These are phyloP conservation scores for Fraxinus ornus DNA, from an alignment of 305 asterid species.

Conservation along the genomic window DNA sequence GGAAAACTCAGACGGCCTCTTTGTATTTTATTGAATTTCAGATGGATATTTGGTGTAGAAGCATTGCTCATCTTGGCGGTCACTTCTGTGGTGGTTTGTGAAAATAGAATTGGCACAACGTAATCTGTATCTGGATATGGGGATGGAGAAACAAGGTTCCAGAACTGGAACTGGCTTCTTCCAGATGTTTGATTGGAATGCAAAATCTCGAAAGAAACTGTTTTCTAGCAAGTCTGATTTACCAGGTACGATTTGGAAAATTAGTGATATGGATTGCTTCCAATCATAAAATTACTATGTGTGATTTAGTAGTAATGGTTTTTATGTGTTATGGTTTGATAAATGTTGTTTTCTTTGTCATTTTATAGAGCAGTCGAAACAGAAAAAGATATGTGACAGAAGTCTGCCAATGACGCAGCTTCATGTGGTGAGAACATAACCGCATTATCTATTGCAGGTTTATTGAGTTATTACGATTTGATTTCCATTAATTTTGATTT, in stretches of 20 bases:
- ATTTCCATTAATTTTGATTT: not conserved
- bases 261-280: not conserved
- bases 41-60: not conserved
- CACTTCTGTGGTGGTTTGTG: constrained; percentile 6
- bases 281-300: not conserved
- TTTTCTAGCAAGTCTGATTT: constrained; percentile 61
- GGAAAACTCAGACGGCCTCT: not conserved
- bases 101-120: constrained; percentile 15
- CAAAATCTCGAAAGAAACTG: constrained; percentile 82
- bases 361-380: constrained; percentile 64
- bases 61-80: not conserved
- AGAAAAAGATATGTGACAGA: constrained; percentile 60
- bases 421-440: constrained; percentile 42
- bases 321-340: not conserved
- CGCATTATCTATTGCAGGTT: not conserved
- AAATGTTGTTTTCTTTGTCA: constrained; percentile 1
- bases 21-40: constrained; percentile 5
- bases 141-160: constrained; percentile 61
- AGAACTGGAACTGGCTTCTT: constrained; percentile 73
- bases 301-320: not conserved
- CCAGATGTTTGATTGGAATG: constrained; percentile 86
- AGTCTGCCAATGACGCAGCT: constrained; percentile 56
- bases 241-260: constrained; percentile 40
- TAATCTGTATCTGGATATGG: constrained; percentile 37
- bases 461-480: not conserved